Evolutionary conservation across 805 yeast genomes (phyloP).

Genomic region (Ogataea polymorpha): DNA sequence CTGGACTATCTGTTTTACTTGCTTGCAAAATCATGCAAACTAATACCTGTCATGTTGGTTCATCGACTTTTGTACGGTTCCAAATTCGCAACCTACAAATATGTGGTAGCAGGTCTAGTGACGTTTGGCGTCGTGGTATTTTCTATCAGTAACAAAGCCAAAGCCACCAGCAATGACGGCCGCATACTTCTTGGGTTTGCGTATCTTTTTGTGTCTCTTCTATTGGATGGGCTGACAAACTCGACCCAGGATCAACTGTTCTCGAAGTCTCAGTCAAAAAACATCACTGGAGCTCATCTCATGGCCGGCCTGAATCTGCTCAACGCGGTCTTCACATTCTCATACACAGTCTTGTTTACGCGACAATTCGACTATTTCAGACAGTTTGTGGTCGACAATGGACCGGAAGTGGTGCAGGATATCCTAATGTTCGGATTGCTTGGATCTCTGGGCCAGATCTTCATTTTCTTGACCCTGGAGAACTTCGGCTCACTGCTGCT

Average conservation of each 20-base stretch:
- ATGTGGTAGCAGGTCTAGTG: constrained; percentile 71
- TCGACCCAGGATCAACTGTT: constrained; percentile 89
- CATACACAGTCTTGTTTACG: constrained; percentile 45
- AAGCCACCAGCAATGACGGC: constrained; percentile 39
- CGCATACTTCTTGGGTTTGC: constrained; percentile 53
- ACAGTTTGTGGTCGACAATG: constrained; percentile 41
- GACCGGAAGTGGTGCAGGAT: constrained; percentile 58
- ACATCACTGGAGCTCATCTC: constrained; percentile 78
- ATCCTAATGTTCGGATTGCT: constrained; percentile 64
- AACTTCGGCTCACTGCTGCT: constrained; percentile 80
- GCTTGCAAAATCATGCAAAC: constrained; percentile 88
- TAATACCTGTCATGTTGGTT: constrained; percentile 90
- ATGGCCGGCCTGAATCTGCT: constrained; percentile 66
- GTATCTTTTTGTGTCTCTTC: constrained; percentile 57
- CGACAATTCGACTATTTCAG: constrained; percentile 50
- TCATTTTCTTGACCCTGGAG: constrained; percentile 81
- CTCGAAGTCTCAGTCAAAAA: constrained; percentile 37
- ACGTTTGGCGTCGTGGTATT: constrained; percentile 82
- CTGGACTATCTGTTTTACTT: constrained; percentile 84
- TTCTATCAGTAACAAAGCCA: constrained; percentile 39
- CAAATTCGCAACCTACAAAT: constrained; percentile 71
- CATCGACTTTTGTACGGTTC: constrained; percentile 70
- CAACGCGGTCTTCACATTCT: constrained; percentile 44
- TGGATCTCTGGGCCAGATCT: constrained; percentile 93
- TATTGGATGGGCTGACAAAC: constrained; percentile 89